Percentiles rank a stretch among this genome's conserved stretches.
These are phyloP conservation scores for Anthracocystis panici-leucophaei DNA, from an alignment of 1,284 basidiomycete genomes.

Conservation along the genomic window DNA sequence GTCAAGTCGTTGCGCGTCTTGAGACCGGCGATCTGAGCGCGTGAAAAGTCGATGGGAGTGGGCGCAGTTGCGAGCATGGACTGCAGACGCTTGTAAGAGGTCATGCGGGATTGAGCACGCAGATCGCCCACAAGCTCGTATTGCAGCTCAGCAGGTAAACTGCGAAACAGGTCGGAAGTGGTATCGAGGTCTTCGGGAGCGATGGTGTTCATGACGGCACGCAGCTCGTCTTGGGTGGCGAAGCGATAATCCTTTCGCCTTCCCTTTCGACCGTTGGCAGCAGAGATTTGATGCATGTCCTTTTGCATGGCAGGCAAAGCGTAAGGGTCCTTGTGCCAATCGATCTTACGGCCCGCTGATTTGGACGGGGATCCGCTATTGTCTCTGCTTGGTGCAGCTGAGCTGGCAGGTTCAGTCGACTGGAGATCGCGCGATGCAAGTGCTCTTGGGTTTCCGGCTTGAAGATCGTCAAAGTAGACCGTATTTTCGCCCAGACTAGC, in stretches of 20 bases:
- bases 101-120: slow-evolving; percentile 90
- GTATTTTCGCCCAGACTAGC: slow-evolving; percentile 72
- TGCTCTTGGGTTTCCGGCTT: slow-evolving; percentile 25
- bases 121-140: slow-evolving; percentile 99
- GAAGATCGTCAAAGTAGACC: slow-evolving; percentile 60
- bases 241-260: slow-evolving; percentile 64
- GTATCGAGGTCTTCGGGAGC: slow-evolving; percentile 67
- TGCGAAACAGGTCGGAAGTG: slow-evolving; percentile 76
- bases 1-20: slow-evolving; percentile 90
- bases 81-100: slow-evolving; percentile 88
- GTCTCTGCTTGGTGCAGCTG: slow-evolving; percentile 24
- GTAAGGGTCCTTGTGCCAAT: slow-evolving; percentile 67
- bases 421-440: slow-evolving; percentile 78
- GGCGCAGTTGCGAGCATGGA: slow-evolving; percentile 85
- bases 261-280: slow-evolving; percentile 38
- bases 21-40: slow-evolving; percentile 82
- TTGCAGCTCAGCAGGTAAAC: slow-evolving; percentile 93
- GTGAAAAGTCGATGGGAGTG: slow-evolving; percentile 93
- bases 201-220: slow-evolving; percentile 62
- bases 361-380: slow-evolving; percentile 71
- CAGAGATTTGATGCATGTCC: slow-evolving; percentile 48
- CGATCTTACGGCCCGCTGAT: slow-evolving; percentile 36
- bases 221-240: slow-evolving; percentile 65
- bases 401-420: slow-evolving; percentile 19
- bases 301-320: slow-evolving; percentile 63